phyloP scores from a whole-genome alignment of 805 yeast species.

The Scheffersomyces ergatensis region DNA sequence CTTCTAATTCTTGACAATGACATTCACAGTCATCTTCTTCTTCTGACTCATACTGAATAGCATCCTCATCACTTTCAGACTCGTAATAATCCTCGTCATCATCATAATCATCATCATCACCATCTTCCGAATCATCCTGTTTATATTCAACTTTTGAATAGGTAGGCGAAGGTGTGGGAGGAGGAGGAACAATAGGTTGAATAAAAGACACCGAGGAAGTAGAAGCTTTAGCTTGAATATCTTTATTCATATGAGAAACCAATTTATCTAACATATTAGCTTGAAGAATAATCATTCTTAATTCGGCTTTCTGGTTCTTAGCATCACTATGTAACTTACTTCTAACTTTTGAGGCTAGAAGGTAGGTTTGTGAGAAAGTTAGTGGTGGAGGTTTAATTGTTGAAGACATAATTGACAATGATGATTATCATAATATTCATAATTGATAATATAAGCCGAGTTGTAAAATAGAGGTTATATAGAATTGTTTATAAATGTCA shows the following conservation, averaged over 20 bases:
- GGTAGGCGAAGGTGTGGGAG: too few species aligned
- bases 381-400: slow-evolving; percentile 2
- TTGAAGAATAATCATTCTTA: slow-evolving; percentile 62
- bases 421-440: too few species aligned
- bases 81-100: slow-evolving; percentile 2
- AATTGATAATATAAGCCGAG: too few species aligned
- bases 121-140: slow-evolving; percentile 22
- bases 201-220: too few species aligned
- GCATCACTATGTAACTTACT: slow-evolving; percentile 65
- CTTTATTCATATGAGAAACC: slow-evolving; percentile 47
- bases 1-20: slow-evolving; percentile 10
- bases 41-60: slow-evolving; percentile 7
- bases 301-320: slow-evolving; percentile 50
- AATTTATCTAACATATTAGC: slow-evolving; percentile 68
- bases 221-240: slow-evolving; percentile 17
- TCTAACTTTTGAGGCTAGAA: slow-evolving; percentile 64
- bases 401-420: too few species aligned
- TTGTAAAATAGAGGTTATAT: too few species aligned
- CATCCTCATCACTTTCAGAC: too few species aligned
- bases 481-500: too few species aligned
- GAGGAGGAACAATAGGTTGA: too few species aligned
- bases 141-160: not conserved
- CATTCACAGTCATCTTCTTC: slow-evolving; percentile 15
- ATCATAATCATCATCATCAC: slow-evolving; percentile 4
- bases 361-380: slow-evolving; percentile 51